phyloP scores from a whole-genome alignment of 148 eudicot species.

The Rhododendron kiyosumense region DNA sequence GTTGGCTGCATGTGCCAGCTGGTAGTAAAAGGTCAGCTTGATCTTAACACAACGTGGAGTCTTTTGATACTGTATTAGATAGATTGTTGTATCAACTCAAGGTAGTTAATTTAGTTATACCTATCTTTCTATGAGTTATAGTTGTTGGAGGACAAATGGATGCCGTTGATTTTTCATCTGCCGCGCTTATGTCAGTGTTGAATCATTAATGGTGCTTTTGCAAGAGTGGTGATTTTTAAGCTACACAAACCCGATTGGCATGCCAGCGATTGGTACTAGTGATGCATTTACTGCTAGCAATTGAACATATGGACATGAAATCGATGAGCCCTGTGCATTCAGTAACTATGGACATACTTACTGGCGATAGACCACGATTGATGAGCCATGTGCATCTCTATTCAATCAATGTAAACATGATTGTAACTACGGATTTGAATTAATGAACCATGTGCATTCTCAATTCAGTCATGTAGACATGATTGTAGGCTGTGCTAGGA shows the following conservation, averaged over 20 bases:
- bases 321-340: neutral
- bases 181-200: neutral
- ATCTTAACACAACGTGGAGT: neutral
- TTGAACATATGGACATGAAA: neutral
- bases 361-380: neutral
- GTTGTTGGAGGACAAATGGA: neutral
- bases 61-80: neutral
- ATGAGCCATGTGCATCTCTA: neutral
- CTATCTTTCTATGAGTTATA: neutral
- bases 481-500: neutral
- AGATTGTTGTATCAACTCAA: neutral
- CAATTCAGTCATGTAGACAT: neutral
- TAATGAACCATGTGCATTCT: neutral
- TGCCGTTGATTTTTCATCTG: neutral
- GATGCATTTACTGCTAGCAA: neutral
- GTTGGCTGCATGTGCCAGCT: conserved; percentile 99
- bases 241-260: neutral
- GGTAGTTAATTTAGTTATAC: neutral
- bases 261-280: neutral
- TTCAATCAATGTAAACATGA: neutral
- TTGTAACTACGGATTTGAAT: neutral
- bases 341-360: neutral
- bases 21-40: conserved; percentile 71
- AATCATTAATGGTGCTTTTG: neutral
- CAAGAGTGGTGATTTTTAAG: neutral